Evolutionary conservation across 768 basidiomycete genomes (phyloP).

Genomic region (Agrocybe praecox): DNA sequence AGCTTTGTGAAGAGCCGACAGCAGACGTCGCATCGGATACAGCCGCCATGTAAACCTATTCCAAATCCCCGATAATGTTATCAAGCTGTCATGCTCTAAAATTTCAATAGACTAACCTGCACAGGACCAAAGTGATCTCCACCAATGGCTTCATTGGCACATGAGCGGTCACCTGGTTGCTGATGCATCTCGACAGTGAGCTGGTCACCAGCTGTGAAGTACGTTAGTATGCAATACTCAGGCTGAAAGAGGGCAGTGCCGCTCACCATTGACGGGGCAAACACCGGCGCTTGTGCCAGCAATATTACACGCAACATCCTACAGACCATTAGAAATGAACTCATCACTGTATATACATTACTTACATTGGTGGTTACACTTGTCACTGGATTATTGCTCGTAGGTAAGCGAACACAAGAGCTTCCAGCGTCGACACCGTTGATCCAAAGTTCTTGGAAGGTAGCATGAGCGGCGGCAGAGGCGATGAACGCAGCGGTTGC

Average conservation of each 20-base stretch:
- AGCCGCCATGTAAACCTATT: constrained; percentile 47
- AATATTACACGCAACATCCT: constrained; percentile 55
- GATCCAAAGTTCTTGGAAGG: constrained; percentile 58
- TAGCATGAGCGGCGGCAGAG: constrained; percentile 50
- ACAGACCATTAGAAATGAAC: not conserved
- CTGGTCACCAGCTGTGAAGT: constrained; percentile 37
- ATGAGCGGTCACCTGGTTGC: constrained; percentile 48
- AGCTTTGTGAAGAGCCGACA: constrained; percentile 38
- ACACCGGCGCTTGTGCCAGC: constrained; percentile 33
- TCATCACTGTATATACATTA: not conserved
- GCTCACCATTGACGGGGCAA: constrained; percentile 42
- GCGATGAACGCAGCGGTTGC: constrained; percentile 36
- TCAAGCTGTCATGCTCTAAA: not conserved
- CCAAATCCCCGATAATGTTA: not conserved
- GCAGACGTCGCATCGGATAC: constrained; percentile 48
- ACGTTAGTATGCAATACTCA: not conserved
- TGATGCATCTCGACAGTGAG: constrained; percentile 59
- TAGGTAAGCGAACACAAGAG: constrained; percentile 46
- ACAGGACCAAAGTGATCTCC: constrained; percentile 55
- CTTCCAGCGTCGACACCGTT: constrained; percentile 49
- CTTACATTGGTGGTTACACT: constrained; percentile 37
- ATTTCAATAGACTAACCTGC: constrained; percentile 22
- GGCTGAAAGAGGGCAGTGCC: not conserved
- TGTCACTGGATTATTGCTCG: constrained; percentile 50
- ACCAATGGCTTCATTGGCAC: constrained; percentile 50